Percentiles rank a stretch among this genome's conserved stretches.
These are phyloP conservation scores for Phytopythium ostracodes DNA, from an alignment of 352 stramenopile genomes.

Conservation along the genomic window DNA sequence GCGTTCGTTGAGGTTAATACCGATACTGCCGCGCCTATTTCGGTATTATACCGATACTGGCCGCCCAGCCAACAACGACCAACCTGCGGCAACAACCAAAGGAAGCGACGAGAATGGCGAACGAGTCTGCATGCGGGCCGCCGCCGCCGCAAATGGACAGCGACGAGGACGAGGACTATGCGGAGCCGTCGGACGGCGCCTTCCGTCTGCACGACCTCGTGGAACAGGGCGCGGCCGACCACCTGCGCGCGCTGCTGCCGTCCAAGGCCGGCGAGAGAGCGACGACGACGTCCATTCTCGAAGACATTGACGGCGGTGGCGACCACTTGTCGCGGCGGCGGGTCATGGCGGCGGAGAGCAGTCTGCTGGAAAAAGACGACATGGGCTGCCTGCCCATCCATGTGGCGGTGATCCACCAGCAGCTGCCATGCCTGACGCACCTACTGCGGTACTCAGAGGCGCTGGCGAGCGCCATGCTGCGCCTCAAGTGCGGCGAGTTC, in stretches of 20 bases:
- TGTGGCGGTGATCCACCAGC: constrained; percentile 61
- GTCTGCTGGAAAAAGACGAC: constrained; percentile 76
- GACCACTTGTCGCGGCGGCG: constrained; percentile 19
- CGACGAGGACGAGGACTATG: constrained; percentile 37
- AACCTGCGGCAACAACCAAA: neutral
- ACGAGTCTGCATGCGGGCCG: neutral
- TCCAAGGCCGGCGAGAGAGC: constrained; percentile 10
- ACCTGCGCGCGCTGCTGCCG: constrained; percentile 46
- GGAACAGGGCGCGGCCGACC: constrained; percentile 45
- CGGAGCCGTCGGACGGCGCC: constrained; percentile 30
- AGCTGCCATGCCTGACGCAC: constrained; percentile 31
- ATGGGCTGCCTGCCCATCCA: constrained; percentile 83
- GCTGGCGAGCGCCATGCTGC: constrained; percentile 63
- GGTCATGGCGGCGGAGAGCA: constrained; percentile 47
- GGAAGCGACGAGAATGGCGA: neutral
- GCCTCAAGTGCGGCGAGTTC: constrained; percentile 58
- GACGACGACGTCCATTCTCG: neutral
- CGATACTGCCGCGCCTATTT: too few species aligned
- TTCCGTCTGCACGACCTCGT: constrained; percentile 62
- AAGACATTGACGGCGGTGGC: neutral
- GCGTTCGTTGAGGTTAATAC: too few species aligned
- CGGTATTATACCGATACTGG: too few species aligned
- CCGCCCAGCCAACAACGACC: too few species aligned
- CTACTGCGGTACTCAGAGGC: constrained; percentile 59
- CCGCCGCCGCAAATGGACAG: constrained; percentile 8